Base-by-base conservation (phyloP, 768 basidiomycete species). In the Lanmaoa pseudosensibilis region DNA sequence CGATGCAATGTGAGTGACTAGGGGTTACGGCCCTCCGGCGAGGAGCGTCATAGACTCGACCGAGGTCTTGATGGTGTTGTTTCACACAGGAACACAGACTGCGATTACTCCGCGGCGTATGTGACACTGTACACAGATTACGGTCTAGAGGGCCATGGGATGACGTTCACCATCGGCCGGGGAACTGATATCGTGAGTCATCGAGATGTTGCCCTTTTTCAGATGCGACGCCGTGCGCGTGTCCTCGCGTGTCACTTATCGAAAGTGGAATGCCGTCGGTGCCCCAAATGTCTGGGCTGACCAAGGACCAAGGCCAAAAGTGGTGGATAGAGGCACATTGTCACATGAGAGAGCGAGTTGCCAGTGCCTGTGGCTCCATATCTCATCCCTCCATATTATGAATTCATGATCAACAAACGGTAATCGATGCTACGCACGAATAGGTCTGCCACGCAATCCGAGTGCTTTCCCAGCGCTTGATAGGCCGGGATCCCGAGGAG, bases 51-150 rank as follows among this genome's bases (percentile, higher is more conserved):
- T 21, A 25, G 23, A 37, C 57, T 23, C 40, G 30, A 49, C 40
- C 16, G 39, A 56, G 49, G 45, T 25, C 43, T 19, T 33, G 57
- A 54, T 13, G 43, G 6, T 8, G 23, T 6, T n/a, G 43, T 36
- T 30, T 37, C 48, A 38, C 25, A 37, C 57, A 90, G 89, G 92
- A 94, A 95, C 74, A 88, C 88, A 12, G 90, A 92, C 55, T 94
- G 92, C 74, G 95, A 96, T 74, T 95, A 94, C 73, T 94, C 92
- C 8, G 90, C 93, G 2, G 94, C 94, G 1, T 95, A 94, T 69
- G 81, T 94, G 40, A 82, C 83, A 12, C 75, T 98, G 47, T 73
- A 81, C 55, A 95, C 89, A 2, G 62, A 69, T 37, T 74, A 83
- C 27, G 78, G 82, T 55, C 83, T 93, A 46, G 79, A 85, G 44